Evolutionary conservation across 2,329 filamentous ascomycete species (phyloP), one percentile per base, ranked within the genome.

Genomic region (Ascosphaera pollenicola): DNA sequence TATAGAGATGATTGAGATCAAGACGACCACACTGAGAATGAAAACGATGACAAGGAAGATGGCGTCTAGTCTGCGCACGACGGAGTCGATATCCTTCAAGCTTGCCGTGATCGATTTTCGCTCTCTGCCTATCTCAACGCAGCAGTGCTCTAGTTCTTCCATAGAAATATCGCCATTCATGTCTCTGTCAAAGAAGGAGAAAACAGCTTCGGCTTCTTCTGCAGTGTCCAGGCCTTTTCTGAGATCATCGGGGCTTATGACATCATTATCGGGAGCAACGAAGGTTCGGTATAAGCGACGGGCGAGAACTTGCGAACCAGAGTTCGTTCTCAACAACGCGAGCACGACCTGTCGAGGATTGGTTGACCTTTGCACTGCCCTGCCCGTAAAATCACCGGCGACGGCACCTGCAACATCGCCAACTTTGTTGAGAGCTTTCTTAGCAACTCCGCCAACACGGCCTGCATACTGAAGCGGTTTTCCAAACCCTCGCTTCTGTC

Each of bases 141-240:
- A 92, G 17, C 91, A 84, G 17, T 81, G 74, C 56, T 94, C 85
- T 17, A 95, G 70, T 54, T 94, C 87, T 50, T 93, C 83, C 71
- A 93, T 84, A 1, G 81, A 91, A 38, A 94, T 92, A 51, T 95
- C 87, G 3, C 85, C 87, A 46, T 95, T 95, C 62, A 94, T 73
- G 50, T 95, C 87, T 53, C 89, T 91, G 60, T 95, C 87, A 48
- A 94, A 94, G 65, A 94, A 85, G 48, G 68, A 66, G 50, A 95
- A 94, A 0, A 85, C 85, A 2, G 79, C 79, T 40, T 89, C 78
- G 0, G 84, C 82, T 52, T 94, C 87, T 11, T 94, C 85, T 15
- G 77, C 69, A 17, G 76, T 79, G 8, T 78, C 69, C 48, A 93
- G 94, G 1, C 81, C 84, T 8, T 69, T 63, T 44, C 74, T 75